Conservation (phyloP, 2,329 filamentous ascomycete species). For the Pyrenophora teres region DNA sequence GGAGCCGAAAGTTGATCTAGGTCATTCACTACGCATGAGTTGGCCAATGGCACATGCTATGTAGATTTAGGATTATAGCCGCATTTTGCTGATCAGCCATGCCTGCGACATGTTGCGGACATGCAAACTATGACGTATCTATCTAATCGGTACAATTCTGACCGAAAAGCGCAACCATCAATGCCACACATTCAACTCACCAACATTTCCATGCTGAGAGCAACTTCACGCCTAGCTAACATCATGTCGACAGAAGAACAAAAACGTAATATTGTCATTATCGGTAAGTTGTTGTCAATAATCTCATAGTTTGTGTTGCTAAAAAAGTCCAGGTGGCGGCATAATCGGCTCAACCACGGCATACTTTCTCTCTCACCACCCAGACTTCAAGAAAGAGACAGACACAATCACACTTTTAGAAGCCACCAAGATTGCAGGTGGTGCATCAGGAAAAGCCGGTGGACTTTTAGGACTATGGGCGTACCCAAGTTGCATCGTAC, state of each 20-base stretch:
- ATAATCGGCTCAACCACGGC: slow-evolving; percentile 92
- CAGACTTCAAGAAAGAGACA: slow-evolving; percentile 72
- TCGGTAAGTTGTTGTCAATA: slow-evolving; percentile 28
- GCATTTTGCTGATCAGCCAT: too few species aligned
- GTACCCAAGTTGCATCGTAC: slow-evolving; percentile 82
- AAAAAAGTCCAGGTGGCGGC: slow-evolving; percentile 69
- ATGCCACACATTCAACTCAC: slow-evolving; percentile 19
- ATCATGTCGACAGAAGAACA: slow-evolving; percentile 34
- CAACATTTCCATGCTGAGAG: slow-evolving; percentile 27
- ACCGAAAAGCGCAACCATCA: slow-evolving; percentile 18
- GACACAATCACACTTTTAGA: slow-evolving; percentile 87
- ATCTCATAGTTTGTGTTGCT: neutral
- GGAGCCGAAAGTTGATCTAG: too few species aligned
- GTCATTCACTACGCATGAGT: too few species aligned
- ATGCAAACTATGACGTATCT: slow-evolving; percentile 16
- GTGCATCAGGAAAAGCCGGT: slow-evolving; percentile 92
- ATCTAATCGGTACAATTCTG: slow-evolving; percentile 14
- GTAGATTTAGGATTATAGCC: too few species aligned
- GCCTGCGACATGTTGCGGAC: neutral
- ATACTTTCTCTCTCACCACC: slow-evolving; percentile 87
- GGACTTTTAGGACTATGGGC: slow-evolving; percentile 91
- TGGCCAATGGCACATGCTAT: too few species aligned
- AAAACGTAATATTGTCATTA: slow-evolving; percentile 44
- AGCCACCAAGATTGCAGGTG: slow-evolving; percentile 82
- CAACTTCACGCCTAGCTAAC: slow-evolving; percentile 16